Evolutionary conservation across 495 filamentous ascomycete genomes (phyloP).

Genomic region (Clavariopsis aquatica): DNA sequence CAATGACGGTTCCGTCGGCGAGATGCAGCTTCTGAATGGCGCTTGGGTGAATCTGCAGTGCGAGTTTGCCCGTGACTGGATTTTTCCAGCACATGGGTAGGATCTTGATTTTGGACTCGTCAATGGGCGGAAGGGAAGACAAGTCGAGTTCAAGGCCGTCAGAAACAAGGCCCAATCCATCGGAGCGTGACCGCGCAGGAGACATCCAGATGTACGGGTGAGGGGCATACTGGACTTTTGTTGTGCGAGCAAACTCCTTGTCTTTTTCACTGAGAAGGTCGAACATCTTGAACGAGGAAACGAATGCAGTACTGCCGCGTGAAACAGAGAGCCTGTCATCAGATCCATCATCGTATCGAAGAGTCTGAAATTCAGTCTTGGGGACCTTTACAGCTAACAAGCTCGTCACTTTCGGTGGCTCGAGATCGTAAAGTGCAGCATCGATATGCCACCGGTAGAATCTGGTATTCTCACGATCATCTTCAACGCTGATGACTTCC

Average conservation of each 20-base stretch:
- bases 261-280: conserved; percentile 62
- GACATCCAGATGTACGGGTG: conserved; percentile 81
- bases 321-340: conserved; percentile 68
- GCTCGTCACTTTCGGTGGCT: conserved; percentile 69
- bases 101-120: conserved; percentile 64
- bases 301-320: conserved; percentile 75
- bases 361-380: conserved; percentile 60
- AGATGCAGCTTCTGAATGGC: conserved; percentile 66
- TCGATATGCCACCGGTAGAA: conserved; percentile 83
- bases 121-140: conserved; percentile 61
- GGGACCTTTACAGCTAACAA: conserved; percentile 69
- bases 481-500: conserved; percentile 59
- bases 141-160: conserved; percentile 59
- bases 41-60: conserved; percentile 70
- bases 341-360: conserved; percentile 70
- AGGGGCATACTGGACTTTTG: conserved; percentile 67
- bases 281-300: conserved; percentile 66
- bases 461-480: conserved; percentile 67
- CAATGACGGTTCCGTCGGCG: conserved; percentile 62
- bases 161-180: conserved; percentile 66
- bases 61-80: conserved; percentile 63
- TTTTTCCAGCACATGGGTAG: conserved; percentile 75
- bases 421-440: conserved; percentile 70
- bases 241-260: conserved; percentile 63
- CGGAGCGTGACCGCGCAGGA: conserved; percentile 60